These are phyloP conservation scores for Singerocomus inundabilis DNA, from an alignment of 1,284 basidiomycete genomes.

Conservation along the genomic window DNA sequence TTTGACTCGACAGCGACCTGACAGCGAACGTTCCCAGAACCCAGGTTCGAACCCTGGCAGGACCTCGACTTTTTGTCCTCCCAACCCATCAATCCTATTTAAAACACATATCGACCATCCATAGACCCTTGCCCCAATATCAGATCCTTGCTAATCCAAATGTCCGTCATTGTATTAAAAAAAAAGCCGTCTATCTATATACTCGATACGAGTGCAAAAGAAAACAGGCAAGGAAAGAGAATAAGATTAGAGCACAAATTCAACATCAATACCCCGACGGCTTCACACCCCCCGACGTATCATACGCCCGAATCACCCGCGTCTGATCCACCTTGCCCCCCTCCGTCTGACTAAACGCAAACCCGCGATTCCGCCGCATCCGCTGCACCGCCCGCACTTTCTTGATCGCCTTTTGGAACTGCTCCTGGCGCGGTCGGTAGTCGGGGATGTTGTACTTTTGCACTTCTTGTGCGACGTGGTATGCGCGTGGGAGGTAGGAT, in stretches of 20 bases:
- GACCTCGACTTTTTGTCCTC: slow-evolving; percentile 17
- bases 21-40: slow-evolving; percentile 20
- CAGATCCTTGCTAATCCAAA: too few species aligned
- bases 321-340: slow-evolving; percentile 81
- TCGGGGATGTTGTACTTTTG: slow-evolving; percentile 99
- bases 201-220: slow-evolving; percentile 1
- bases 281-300: slow-evolving; percentile 72
- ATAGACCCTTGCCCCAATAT: too few species aligned
- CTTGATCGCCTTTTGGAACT: slow-evolving; percentile 98
- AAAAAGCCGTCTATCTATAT: too few species aligned
- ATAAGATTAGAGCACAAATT: not conserved
- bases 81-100: too few species aligned
- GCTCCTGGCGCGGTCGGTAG: slow-evolving; percentile 95
- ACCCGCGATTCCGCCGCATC: slow-evolving; percentile 91
- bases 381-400: slow-evolving; percentile 95
- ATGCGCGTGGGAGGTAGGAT: slow-evolving; percentile 87
- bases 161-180: too few species aligned
- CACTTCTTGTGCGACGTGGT: slow-evolving; percentile 96
- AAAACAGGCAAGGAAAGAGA: not conserved
- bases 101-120: too few species aligned
- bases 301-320: slow-evolving; percentile 84
- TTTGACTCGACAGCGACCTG: too few species aligned
- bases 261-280: slow-evolving; percentile 63
- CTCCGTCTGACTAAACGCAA: slow-evolving; percentile 96
- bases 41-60: slow-evolving; percentile 31